phyloP scores from a whole-genome alignment of 805 yeast genomes.

The Ogataea allantospora region DNA sequence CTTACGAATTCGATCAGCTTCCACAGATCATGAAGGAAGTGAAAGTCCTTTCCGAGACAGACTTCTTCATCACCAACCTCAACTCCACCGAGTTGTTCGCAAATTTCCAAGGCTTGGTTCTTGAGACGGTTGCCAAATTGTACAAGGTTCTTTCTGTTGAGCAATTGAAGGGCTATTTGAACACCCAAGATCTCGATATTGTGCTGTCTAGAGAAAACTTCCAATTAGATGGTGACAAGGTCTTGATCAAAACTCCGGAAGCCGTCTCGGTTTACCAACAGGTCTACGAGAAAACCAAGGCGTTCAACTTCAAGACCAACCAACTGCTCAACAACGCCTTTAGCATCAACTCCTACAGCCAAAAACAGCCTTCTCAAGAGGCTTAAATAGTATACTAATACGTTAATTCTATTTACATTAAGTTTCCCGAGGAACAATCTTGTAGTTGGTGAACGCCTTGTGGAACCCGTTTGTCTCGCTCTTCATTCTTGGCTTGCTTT shows the following conservation, averaged over 20 bases:
- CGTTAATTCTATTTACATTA: conserved; percentile 12
- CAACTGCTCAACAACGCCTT: conserved; percentile 51
- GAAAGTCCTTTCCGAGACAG: conserved; percentile 47
- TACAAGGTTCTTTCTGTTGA: conserved; percentile 24
- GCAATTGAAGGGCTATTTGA: conserved; percentile 20
- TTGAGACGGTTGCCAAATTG: conserved; percentile 28
- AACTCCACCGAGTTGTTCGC: conserved; percentile 24
- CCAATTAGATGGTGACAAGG: conserved; percentile 48
- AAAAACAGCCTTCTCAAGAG: conserved; percentile 15
- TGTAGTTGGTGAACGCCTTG: conserved; percentile 28
- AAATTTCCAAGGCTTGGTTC: conserved; percentile 24
- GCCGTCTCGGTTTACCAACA: conserved; percentile 61
- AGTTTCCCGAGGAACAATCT: conserved; percentile 33
- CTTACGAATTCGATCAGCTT: conserved; percentile 57
- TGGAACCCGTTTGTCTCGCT: conserved; percentile 30
- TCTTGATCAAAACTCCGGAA: conserved; percentile 52
- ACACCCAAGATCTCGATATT: conserved; percentile 26
- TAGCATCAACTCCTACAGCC: conserved; percentile 20
- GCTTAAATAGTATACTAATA: conserved; percentile 13
- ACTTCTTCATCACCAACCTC: conserved; percentile 55
- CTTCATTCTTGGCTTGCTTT: conserved; percentile 33
- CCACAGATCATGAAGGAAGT: conserved; percentile 48
- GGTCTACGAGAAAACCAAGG: conserved; percentile 66
- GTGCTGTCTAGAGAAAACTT: conserved; percentile 25
- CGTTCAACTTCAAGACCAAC: conserved; percentile 56